A percentile compares a stretch with the other conserved stretches of the same genome.
Conservation (phyloP, 108 stramenopile genomes). For the Fragilariopsis cylindrus region DNA sequence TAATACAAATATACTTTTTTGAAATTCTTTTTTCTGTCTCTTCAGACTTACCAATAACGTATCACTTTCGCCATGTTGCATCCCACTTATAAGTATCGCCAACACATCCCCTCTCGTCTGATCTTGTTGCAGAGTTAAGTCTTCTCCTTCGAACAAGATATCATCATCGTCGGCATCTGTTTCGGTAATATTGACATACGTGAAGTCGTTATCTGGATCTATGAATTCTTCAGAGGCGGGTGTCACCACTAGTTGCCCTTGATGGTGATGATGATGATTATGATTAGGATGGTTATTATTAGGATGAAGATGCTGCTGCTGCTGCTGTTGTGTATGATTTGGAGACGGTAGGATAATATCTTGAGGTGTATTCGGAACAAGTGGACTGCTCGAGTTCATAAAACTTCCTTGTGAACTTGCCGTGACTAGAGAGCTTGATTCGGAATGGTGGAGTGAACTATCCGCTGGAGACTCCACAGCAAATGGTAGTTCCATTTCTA, state of each 20-base stretch:
- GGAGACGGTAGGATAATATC: slow-evolving; percentile 29
- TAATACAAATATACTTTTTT: not conserved
- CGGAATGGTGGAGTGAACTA: slow-evolving; percentile 27
- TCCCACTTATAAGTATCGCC: slow-evolving; percentile 36
- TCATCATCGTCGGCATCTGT: slow-evolving; percentile 42
- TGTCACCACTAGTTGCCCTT: slow-evolving; percentile 19
- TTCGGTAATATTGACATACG: slow-evolving; percentile 53
- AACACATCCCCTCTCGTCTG: slow-evolving; percentile 34
- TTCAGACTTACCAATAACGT: slow-evolving; percentile 26
- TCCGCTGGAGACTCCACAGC: slow-evolving; percentile 33
- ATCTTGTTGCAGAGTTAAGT: slow-evolving; percentile 14
- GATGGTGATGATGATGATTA: slow-evolving; percentile 9
- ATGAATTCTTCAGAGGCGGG: slow-evolving; percentile 12
- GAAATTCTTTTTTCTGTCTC: not conserved
- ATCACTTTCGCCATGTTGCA: slow-evolving; percentile 17
- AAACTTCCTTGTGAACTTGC: slow-evolving; percentile 50
- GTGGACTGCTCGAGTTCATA: slow-evolving; percentile 17
- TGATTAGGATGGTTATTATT: too few species aligned
- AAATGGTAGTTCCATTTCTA: slow-evolving; percentile 40
- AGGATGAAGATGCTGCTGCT: too few species aligned
- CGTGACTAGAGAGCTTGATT: slow-evolving; percentile 30
- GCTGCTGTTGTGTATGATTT: not conserved
- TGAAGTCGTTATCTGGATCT: slow-evolving; percentile 45
- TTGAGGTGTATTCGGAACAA: slow-evolving; percentile 34
- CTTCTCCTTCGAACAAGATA: slow-evolving; percentile 21